These are phyloP conservation scores for Candida freyschussii DNA, from an alignment of 1,139 yeast genomes.

Conservation along the genomic window DNA sequence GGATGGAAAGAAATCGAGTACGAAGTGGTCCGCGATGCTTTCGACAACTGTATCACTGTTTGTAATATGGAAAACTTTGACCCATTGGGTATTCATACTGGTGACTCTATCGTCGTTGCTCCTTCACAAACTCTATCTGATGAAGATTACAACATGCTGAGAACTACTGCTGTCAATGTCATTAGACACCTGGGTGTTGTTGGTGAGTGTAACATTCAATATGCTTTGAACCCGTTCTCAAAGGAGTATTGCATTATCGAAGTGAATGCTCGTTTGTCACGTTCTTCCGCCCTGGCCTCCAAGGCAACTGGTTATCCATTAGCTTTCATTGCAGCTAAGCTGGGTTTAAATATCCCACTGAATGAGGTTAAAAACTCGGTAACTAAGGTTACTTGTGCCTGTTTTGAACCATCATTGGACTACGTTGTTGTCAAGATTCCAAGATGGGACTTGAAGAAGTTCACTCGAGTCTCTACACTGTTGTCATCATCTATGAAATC, in stretches of 20 bases:
- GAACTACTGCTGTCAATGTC: slow-evolving; percentile 96
- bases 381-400: slow-evolving; percentile 91
- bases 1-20: slow-evolving; percentile 99
- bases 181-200: slow-evolving; percentile 98
- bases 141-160: slow-evolving; percentile 96
- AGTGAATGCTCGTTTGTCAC: slow-evolving; percentile 95
- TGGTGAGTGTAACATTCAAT: slow-evolving; percentile 98
- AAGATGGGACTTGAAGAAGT: slow-evolving; percentile 97
- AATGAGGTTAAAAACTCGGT: slow-evolving; percentile 92
- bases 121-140: slow-evolving; percentile 97
- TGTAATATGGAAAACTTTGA: slow-evolving; percentile 99
- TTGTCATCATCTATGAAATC: slow-evolving; percentile 96
- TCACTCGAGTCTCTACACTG: slow-evolving; percentile 84
- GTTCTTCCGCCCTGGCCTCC: slow-evolving; percentile 97
- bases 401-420: slow-evolving; percentile 97
- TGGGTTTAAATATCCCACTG: slow-evolving; percentile 90
- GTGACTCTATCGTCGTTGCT: slow-evolving; percentile 98
- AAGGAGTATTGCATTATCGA: slow-evolving; percentile 96
- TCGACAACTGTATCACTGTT: slow-evolving; percentile 96
- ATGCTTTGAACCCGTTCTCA: slow-evolving; percentile 90
- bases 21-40: slow-evolving; percentile 97
- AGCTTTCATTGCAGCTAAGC: slow-evolving; percentile 96
- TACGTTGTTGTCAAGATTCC: slow-evolving; percentile 98
- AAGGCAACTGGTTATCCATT: slow-evolving; percentile 98
- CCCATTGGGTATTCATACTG: slow-evolving; percentile 98